Evolutionary conservation across 495 filamentous ascomycete genomes (phyloP).

Genomic region (Rhizodiscina lignyota): DNA sequence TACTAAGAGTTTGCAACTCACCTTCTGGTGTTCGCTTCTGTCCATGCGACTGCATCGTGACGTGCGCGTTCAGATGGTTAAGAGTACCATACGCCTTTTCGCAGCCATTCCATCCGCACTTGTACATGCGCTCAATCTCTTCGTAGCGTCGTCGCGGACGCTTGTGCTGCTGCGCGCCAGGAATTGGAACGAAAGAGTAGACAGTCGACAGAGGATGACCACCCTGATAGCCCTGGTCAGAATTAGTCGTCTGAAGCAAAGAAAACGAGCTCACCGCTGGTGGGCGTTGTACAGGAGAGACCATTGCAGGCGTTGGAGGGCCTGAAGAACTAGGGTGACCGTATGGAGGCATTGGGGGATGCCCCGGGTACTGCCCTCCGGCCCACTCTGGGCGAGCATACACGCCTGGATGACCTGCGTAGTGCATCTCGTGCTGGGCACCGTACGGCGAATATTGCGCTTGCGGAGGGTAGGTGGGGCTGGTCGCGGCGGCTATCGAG

Average conservation of each 20-base stretch:
- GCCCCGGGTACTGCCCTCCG: constrained; percentile 42
- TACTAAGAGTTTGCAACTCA: constrained; percentile 32
- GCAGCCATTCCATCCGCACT: constrained; percentile 95
- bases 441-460: constrained; percentile 69
- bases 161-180: constrained; percentile 94
- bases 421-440: constrained; percentile 69
- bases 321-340: constrained; percentile 35
- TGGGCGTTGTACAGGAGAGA: constrained; percentile 19
- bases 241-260: constrained; percentile 3
- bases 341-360: constrained; percentile 49
- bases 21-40: constrained; percentile 90
- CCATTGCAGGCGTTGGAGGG: constrained; percentile 17
- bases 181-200: constrained; percentile 96
- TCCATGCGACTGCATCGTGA: constrained; percentile 95
- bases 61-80: constrained; percentile 92
- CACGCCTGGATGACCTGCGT: constrained; percentile 37
- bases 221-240: constrained; percentile 14
- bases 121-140: constrained; percentile 99
- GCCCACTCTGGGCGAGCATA: constrained; percentile 71
- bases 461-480: constrained; percentile 71
- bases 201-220: constrained; percentile 42
- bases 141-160: constrained; percentile 86
- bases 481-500: constrained; percentile 80
- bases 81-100: constrained; percentile 96
- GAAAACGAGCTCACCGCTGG: constrained; percentile 9